A percentile compares a stretch with the other conserved stretches of the same genome.
These are phyloP conservation scores for Phylloporus sp. DNA, from an alignment of 768 basidiomycete genomes.

Conservation along the genomic window DNA sequence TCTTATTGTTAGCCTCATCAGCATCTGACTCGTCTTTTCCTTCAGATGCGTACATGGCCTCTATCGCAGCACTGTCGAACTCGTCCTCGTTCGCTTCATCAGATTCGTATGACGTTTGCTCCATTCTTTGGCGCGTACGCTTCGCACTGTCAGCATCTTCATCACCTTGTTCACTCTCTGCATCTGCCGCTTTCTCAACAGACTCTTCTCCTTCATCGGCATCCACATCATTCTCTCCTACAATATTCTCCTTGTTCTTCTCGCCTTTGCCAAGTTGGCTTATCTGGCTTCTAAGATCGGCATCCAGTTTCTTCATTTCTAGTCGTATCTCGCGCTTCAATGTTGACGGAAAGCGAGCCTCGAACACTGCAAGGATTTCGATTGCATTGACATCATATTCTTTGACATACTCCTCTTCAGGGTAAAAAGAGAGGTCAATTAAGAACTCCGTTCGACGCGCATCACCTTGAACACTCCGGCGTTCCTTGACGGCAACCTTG, in stretches of 20 bases:
- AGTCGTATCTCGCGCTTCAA: constrained; percentile 82
- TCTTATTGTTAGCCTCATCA: constrained; percentile 20
- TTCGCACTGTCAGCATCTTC: constrained; percentile 81
- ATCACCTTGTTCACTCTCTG: constrained; percentile 73
- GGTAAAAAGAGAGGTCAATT: constrained; percentile 82
- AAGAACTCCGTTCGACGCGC: constrained; percentile 77
- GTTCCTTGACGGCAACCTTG: constrained; percentile 75
- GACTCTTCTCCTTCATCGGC: constrained; percentile 51
- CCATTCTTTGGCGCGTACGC: constrained; percentile 62
- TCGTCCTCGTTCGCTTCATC: constrained; percentile 46
- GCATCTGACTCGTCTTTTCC: constrained; percentile 37
- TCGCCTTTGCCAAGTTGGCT: constrained; percentile 83
- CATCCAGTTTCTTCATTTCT: constrained; percentile 84
- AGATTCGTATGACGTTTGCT: constrained; percentile 71
- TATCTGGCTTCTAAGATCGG: constrained; percentile 74
- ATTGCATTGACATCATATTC: constrained; percentile 75
- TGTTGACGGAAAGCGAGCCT: constrained; percentile 67
- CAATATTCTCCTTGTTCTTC: constrained; percentile 39
- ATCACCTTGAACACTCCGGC: constrained; percentile 59
- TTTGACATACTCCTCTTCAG: constrained; percentile 71
- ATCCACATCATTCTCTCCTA: constrained; percentile 43
- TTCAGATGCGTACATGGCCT: constrained; percentile 58
- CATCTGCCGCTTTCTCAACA: constrained; percentile 50
- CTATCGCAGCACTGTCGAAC: constrained; percentile 53
- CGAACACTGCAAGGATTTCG: constrained; percentile 73